These are phyloP conservation scores for Psilocybe mexicana DNA, from an alignment of 1,284 basidiomycete genomes.

Conservation along the genomic window DNA sequence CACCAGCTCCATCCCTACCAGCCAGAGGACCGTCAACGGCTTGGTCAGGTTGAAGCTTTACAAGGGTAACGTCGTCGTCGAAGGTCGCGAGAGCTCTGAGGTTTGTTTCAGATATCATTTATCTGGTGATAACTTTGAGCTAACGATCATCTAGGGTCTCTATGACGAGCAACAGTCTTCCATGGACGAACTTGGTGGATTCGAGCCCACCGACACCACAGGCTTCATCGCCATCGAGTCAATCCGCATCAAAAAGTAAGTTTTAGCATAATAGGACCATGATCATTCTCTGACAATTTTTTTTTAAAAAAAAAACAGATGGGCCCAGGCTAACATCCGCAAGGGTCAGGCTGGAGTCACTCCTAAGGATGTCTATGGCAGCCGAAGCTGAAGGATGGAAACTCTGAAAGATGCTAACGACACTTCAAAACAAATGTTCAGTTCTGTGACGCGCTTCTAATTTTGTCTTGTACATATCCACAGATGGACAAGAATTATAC, in stretches of 20 bases:
- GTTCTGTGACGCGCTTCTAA: not conserved
- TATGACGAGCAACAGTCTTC: slow-evolving; percentile 98
- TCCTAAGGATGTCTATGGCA: slow-evolving; percentile 78
- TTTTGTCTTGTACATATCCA: not conserved
- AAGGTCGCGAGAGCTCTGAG: slow-evolving; percentile 90
- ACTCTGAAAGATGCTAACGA: no score
- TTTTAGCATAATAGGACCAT: slow-evolving; percentile 24
- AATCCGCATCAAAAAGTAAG: slow-evolving; percentile 93
- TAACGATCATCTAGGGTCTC: slow-evolving; percentile 58
- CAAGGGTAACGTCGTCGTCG: slow-evolving; percentile 95
- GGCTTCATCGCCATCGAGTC: slow-evolving; percentile 96
- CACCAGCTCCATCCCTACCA: slow-evolving; percentile 85
- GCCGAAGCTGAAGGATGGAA: slow-evolving; percentile 37
- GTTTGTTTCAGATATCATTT: slow-evolving; percentile 35
- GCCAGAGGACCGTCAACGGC: slow-evolving; percentile 97
- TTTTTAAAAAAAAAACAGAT: slow-evolving; percentile 41
- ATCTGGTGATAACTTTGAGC: not conserved
- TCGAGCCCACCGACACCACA: slow-evolving; percentile 89
- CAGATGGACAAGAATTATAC: not conserved
- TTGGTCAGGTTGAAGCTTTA: slow-evolving; percentile 88
- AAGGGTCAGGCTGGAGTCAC: slow-evolving; percentile 79
- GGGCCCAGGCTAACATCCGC: slow-evolving; percentile 83
- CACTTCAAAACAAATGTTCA: not conserved
- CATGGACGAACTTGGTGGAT: slow-evolving; percentile 99
- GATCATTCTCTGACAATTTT: slow-evolving; percentile 3